Conservation (phyloP, 2,329 filamentous ascomycete genomes). For the Pseudopyrenochaeta lycopersici region DNA sequence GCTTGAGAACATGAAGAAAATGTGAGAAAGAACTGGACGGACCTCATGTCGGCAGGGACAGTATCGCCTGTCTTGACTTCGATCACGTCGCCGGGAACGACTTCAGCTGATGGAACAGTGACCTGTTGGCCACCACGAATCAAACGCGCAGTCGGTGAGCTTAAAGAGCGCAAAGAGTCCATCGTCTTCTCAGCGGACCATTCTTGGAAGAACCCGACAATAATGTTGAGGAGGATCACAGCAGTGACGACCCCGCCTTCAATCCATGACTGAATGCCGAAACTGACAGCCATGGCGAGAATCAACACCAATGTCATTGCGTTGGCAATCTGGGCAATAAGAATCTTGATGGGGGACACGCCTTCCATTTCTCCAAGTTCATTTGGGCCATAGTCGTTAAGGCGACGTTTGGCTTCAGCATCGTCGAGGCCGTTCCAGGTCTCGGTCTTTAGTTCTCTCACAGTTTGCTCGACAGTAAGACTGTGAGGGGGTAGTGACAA, state of each 20-base stretch:
- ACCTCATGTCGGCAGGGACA: slow-evolving; percentile 75
- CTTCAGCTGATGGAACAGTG: slow-evolving; percentile 64
- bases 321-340: slow-evolving; percentile 77
- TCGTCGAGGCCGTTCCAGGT: slow-evolving; percentile 72
- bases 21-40: too few relatives aligned
- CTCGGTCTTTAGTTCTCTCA: slow-evolving; percentile 68
- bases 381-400: slow-evolving; percentile 71
- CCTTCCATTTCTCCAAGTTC: slow-evolving; percentile 74
- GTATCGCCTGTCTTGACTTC: too few relatives aligned
- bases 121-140: too few relatives aligned
- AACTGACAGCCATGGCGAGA: slow-evolving; percentile 59
- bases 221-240: slow-evolving; percentile 57
- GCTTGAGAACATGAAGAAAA: too few relatives aligned
- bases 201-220: slow-evolving; percentile 58
- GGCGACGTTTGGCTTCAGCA: slow-evolving; percentile 66
- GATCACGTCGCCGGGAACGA: slow-evolving; percentile 74
- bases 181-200: slow-evolving; percentile 60
- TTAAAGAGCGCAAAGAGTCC: slow-evolving; percentile 58
- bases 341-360: slow-evolving; percentile 75
- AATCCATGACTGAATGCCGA: slow-evolving; percentile 59
- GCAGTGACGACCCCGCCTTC: slow-evolving; percentile 57
- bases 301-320: slow-evolving; percentile 76
- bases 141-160: slow-evolving; percentile 55
- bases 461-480: slow-evolving; percentile 61
- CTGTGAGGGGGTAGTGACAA: slow-evolving; percentile 70